phyloP scores from a whole-genome alignment of 495 filamentous ascomycete genomes.

The Tuber microsphaerosporum region DNA sequence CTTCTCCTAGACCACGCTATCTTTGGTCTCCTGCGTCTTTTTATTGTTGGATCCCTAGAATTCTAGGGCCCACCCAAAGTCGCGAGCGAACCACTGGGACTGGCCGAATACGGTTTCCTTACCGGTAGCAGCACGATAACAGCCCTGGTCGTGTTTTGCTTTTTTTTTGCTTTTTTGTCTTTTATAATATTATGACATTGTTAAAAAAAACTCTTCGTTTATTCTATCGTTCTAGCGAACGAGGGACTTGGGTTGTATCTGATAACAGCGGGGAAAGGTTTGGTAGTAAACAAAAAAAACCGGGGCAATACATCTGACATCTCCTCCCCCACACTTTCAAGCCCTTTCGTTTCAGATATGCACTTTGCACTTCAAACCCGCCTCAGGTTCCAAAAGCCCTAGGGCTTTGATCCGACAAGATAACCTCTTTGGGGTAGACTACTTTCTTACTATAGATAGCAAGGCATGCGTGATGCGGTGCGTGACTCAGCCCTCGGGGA shows the following conservation, averaged over 20 bases:
- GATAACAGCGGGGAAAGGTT: neutral
- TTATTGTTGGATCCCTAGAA: neutral
- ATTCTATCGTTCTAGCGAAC: neutral
- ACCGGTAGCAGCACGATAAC: neutral
- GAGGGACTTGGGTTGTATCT: neutral
- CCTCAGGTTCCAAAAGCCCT: neutral
- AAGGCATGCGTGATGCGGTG: neutral
- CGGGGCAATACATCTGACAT: neutral
- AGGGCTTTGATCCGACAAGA: neutral
- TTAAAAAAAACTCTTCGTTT: neutral
- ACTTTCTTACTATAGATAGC: neutral
- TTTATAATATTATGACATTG: neutral
- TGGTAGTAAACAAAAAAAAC: neutral
- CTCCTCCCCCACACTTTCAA: neutral
- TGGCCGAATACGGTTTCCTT: neutral
- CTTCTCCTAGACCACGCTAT: neutral
- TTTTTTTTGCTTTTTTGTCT: neutral
- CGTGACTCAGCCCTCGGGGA: neutral
- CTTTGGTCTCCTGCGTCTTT: neutral
- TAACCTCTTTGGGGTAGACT: neutral
- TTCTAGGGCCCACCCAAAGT: neutral
- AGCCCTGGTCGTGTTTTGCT: neutral
- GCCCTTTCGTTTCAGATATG: constrained; percentile 1
- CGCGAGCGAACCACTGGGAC: neutral
- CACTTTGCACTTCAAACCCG: constrained; percentile 1